Evolutionary conservation across 331 rosid species (phyloP), one percentile per base, ranked within the genome.

Genomic region (Erythrophleum ivorense): DNA sequence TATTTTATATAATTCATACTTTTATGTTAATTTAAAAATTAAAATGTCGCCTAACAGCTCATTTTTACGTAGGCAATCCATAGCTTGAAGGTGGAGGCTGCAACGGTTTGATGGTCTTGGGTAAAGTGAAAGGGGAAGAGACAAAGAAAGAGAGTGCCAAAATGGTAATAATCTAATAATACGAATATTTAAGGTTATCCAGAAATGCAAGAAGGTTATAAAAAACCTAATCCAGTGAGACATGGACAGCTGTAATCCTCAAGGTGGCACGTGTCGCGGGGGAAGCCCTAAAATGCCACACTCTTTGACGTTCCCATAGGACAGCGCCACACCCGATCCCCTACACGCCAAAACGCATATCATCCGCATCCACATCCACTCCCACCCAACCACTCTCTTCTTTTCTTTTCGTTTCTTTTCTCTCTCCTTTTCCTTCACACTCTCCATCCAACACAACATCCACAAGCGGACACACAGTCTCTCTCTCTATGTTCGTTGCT

Each of bases 241-340:
- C 82, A 77, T 60, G 84, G 91, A 83, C 96, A 91, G 89, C 91
- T 91, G 89, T 88, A 71, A 49, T 3, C 67, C 78, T 68, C 67
- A 70, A n/a, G 5, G 74, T 67, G 82, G 83, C 90, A 78, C 91
- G 89, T 92, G 94, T 89, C 91, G 15, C 15, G 18, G 19, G 5
- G 34, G 59, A 87, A 88, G 89, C 88, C 90, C 89, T 85, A 88
- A 81, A 60, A 71, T 16, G 40, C 7, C 33, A 57, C 4, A 57
- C 2, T 2, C 11, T 57, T n/a, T 1, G 64, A 34, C 34, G 38
- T 64, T 85, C 82, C 78, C 49, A 50, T 74, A 41, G 76, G 84
- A 71, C 80, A 38, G 77, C 91, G 87, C 83, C 87, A 60, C 85
- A 77, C 86, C 62, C 24, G 77, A 50, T 31, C 77, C 31, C 63